phyloP scores from a whole-genome alignment of 257 asterid species.

The Plantago elongata region DNA sequence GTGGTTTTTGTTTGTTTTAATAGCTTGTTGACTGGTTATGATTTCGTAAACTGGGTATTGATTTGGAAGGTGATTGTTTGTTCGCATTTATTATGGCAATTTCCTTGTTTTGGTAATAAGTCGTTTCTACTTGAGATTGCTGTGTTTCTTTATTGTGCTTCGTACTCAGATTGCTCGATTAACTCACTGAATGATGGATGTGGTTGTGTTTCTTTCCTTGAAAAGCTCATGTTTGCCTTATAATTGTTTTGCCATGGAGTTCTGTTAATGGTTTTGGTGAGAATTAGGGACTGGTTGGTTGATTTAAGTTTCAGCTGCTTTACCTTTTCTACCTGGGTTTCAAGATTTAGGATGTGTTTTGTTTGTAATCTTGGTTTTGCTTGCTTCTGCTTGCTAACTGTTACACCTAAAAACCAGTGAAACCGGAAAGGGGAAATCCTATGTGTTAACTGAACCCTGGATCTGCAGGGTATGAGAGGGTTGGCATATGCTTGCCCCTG shows the following conservation, averaged over 20 bases:
- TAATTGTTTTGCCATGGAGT: neutral
- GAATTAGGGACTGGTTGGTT: constrained; percentile 5
- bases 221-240: neutral
- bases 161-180: constrained; percentile 8
- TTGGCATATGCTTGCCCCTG: no score
- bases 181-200: constrained; percentile 5
- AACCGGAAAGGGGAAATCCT: neutral
- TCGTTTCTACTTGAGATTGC: constrained; percentile 20
- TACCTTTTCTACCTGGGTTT: neutral
- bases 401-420: neutral
- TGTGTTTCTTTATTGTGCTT: neutral
- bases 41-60: constrained; percentile 20
- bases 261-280: constrained; percentile 15
- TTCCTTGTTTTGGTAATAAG: constrained; percentile 14
- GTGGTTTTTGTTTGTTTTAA: neutral
- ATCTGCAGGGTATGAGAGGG: no score
- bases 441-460: no score
- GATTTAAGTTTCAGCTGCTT: neutral
- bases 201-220: neutral
- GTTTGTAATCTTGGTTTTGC: constrained; percentile 5
- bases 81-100: neutral
- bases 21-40: neutral
- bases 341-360: neutral
- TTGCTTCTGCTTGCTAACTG: neutral
- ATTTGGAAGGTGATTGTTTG: constrained; percentile 16